Evolutionary conservation across 83 land plant species (phyloP).

Genomic region (Thuja plicata): DNA sequence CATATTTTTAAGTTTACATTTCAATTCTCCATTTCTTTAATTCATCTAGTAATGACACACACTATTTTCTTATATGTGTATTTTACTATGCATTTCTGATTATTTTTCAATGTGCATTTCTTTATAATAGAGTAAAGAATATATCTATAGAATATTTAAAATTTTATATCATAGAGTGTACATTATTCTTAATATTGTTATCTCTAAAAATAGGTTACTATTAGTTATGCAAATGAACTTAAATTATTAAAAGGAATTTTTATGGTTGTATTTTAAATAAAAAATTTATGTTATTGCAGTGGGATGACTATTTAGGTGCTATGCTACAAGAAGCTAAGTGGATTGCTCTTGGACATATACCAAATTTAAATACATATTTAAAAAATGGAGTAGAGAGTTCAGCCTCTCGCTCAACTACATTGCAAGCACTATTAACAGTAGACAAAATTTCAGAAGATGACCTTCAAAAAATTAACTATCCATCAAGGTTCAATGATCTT

Average conservation of each 20-base stretch:
- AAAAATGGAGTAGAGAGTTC: conserved; percentile 24
- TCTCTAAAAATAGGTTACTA: too few species aligned
- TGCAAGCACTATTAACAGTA: not conserved
- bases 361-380: conserved; percentile 27
- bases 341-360: conserved; percentile 16
- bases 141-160: too few species aligned
- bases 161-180: too few species aligned
- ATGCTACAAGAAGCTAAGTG: conserved; percentile 38
- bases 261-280: not conserved
- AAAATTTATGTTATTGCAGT: conserved; percentile 9
- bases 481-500: not conserved
- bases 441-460: not conserved
- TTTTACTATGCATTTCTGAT: too few species aligned
- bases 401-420: conserved; percentile 6
- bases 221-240: not conserved
- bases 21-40: too few species aligned
- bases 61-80: too few species aligned
- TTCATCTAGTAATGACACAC: too few species aligned
- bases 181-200: too few species aligned
- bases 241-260: not conserved
- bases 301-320: conserved; percentile 31
- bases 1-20: too few species aligned
- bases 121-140: too few species aligned
- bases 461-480: not conserved
- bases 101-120: too few species aligned